Conservation (phyloP, 169 alveolate species). For the Fabrea salina region DNA sequence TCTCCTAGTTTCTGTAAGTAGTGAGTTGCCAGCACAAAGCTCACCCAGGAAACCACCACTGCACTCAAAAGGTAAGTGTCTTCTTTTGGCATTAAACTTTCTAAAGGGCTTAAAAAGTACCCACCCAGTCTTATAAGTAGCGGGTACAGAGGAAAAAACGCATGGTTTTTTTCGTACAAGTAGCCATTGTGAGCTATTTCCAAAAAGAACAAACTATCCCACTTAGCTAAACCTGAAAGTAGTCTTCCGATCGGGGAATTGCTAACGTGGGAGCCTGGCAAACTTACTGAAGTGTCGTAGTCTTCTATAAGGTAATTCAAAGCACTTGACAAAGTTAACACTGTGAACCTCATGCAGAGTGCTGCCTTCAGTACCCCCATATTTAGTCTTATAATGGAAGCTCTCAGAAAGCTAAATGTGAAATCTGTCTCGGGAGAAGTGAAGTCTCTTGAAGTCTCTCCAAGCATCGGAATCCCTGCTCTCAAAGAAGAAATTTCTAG, state of each 20-base stretch:
- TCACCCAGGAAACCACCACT: not conserved
- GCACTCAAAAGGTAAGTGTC: not conserved
- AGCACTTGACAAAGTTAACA: not conserved
- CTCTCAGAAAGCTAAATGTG: no score
- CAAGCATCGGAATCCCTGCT: constrained; percentile 22
- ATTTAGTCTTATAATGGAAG: no score
- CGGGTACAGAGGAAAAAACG: constrained; percentile 29
- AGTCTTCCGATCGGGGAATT: constrained; percentile 8
- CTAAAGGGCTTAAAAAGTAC: not conserved
- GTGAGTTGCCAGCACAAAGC: not conserved
- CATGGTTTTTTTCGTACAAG: constrained; percentile 28
- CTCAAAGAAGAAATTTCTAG: constrained; percentile 42
- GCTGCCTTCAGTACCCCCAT: not conserved
- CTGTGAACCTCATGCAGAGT: not conserved
- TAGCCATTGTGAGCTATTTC: constrained; percentile 29
- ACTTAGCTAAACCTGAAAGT: constrained; percentile 8
- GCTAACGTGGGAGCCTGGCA: constrained; percentile 11
- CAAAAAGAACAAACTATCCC: constrained; percentile 14
- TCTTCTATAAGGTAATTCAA: not conserved
- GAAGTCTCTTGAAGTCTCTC: constrained; percentile 19
- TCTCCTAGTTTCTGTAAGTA: not conserved
- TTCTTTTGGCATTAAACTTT: not conserved
- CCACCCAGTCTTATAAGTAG: not conserved
- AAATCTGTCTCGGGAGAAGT: constrained; percentile 16
- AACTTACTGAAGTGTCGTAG: not conserved